Evolutionary conservation across 768 basidiomycete species (phyloP).

Genomic region (Pisolithus tinctorius): DNA sequence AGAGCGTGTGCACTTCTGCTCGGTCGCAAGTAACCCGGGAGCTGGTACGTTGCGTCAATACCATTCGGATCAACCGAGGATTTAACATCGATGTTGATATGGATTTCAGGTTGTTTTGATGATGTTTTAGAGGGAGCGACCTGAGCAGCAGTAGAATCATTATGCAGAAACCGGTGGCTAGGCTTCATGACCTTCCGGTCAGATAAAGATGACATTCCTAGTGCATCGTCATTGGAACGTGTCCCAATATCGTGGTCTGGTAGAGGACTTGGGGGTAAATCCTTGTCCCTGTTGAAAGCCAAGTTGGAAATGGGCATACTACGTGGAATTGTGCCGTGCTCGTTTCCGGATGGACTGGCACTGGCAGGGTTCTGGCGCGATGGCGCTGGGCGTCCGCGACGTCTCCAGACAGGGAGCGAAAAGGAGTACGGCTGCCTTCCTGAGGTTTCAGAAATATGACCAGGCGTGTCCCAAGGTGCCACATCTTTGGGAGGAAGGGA

Average conservation of each 20-base stretch:
- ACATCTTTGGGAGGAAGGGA: slow-evolving; percentile 39
- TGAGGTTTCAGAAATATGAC: slow-evolving; percentile 31
- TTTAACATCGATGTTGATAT: slow-evolving; percentile 51
- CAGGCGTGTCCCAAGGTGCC: slow-evolving; percentile 39
- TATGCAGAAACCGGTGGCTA: not conserved
- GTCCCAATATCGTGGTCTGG: slow-evolving; percentile 16
- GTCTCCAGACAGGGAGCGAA: slow-evolving; percentile 60
- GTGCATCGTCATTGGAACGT: not conserved
- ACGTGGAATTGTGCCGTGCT: slow-evolving; percentile 18
- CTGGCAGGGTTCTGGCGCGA: slow-evolving; percentile 26
- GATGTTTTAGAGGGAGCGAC: slow-evolving; percentile 21
- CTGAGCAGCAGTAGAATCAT: slow-evolving; percentile 13
- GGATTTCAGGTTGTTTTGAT: slow-evolving; percentile 51
- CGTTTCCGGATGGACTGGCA: slow-evolving; percentile 17
- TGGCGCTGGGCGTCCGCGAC: slow-evolving; percentile 34
- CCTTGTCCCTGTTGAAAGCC: slow-evolving; percentile 31
- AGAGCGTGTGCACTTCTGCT: slow-evolving; percentile 44
- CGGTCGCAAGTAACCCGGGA: slow-evolving; percentile 31
- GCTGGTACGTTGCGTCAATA: slow-evolving; percentile 26
- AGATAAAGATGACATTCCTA: slow-evolving; percentile 1
- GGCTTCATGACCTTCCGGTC: slow-evolving; percentile 1
- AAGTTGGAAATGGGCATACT: slow-evolving; percentile 7
- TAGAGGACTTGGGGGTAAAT: slow-evolving; percentile 44
- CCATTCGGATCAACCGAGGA: slow-evolving; percentile 41
- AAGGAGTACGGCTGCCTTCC: slow-evolving; percentile 42